Base-by-base conservation (phyloP, 352 stramenopile genomes). In the Pythium myriotylum region DNA sequence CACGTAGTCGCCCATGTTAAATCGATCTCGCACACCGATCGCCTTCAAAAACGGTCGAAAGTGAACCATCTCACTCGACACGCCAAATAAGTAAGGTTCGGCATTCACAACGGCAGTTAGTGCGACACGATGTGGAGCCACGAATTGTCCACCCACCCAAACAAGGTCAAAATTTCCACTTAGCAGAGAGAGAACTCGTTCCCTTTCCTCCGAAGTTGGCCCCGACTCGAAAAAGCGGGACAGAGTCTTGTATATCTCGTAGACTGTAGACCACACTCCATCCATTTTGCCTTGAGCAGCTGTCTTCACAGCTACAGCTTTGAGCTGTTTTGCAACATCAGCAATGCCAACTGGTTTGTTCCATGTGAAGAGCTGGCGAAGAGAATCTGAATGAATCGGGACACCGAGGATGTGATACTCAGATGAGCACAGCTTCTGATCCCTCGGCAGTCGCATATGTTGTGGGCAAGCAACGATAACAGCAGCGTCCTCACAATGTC, bases 81-180 rank as follows among this genome's bases (percentile, higher is more conserved):
- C 59, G 4, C 67, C 75, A 59, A 74, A 86, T 33, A 92, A 68
- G 51, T 90, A 89, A 5, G 80, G 80, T 52, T 92, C 75, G 1
- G 80, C 80, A 49, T 84, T 86, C 37, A 89, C 69, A 35, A 70
- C 54, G 27, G 72, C 70, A 12, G 65, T 73, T 24, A 77, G 68
- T 19, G 78, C 80, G 14, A 92, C 82, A 47, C 86, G 77, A 52
- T 61, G 73, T 13, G 72, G 58, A 29, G 59, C 71, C 22, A 84
- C 77, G 57, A 92, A 92, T 22, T 62, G 66, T 32, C 80, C 72
- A 26, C 79, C 77, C 57, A 88, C 75, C 82, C 80, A 90, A 16
- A 92, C 61, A 47, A 76, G 90, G 10, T 76, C 74, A 12, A 77
- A 65, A 32, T 79, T 71, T 13, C 70, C 74, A 14, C 55, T 64